Conservation (phyloP, 495 filamentous ascomycete genomes). For the Talaromyces nanjingensis region DNA sequence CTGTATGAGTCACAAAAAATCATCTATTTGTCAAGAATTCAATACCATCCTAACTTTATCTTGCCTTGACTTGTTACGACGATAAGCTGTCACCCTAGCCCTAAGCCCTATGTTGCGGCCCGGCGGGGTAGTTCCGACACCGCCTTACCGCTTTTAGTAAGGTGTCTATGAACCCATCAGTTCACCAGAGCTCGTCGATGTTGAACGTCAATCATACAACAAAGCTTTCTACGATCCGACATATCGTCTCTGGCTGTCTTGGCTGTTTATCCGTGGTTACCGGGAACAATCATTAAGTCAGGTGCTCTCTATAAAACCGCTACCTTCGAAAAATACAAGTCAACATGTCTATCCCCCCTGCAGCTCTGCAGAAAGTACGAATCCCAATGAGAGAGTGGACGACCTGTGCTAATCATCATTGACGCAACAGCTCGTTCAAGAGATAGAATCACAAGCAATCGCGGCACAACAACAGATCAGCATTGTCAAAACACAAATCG, state of each 20-base stretch:
- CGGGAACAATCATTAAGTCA: no score
- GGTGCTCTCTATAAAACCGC: neutral
- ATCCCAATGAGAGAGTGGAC: neutral
- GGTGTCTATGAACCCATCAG: neutral
- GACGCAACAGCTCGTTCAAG: constrained; percentile 67
- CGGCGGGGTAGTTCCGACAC: neutral
- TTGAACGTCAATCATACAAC: neutral
- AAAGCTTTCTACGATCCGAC: neutral
- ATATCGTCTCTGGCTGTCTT: neutral
- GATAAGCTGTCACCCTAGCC: constrained; percentile 3
- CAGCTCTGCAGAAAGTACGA: constrained; percentile 86
- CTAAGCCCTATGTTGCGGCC: constrained; percentile 8
- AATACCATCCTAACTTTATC: neutral
- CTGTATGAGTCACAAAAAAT: neutral
- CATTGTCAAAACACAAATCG: constrained; percentile 78
- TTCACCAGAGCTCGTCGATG: neutral
- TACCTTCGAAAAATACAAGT: neutral
- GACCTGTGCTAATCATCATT: constrained; percentile 6
- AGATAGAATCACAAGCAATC: constrained; percentile 85
- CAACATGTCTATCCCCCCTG: constrained; percentile 91
- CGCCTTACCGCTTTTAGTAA: neutral
- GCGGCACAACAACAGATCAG: constrained; percentile 87
- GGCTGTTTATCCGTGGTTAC: no score
- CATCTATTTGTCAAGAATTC: neutral
- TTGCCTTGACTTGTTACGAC: neutral